Evolutionary conservation across 805 yeast genomes (phyloP).

Genomic region (Barnettozyma populi): DNA sequence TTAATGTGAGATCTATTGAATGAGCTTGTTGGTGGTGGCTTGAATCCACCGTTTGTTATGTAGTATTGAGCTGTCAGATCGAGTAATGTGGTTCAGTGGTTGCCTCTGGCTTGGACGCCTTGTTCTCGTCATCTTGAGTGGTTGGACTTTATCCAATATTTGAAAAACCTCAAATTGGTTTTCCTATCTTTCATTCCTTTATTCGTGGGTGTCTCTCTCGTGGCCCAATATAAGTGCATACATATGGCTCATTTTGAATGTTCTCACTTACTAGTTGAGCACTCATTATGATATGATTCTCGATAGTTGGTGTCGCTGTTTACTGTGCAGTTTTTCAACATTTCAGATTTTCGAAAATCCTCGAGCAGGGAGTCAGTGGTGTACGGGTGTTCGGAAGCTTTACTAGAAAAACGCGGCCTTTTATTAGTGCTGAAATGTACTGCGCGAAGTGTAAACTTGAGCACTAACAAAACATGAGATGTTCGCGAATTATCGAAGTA

Average conservation of each 20-base stretch:
- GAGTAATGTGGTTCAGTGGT: background rate
- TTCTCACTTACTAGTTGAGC: conserved; percentile 28
- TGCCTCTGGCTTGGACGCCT: background rate
- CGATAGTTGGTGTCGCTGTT: conserved; percentile 4
- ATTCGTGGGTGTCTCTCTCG: background rate
- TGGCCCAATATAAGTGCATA: background rate
- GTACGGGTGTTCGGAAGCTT: conserved; percentile 5
- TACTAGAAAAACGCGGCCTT: background rate
- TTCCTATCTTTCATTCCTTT: background rate
- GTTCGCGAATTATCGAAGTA: background rate
- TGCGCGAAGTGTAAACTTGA: background rate
- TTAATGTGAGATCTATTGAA: background rate
- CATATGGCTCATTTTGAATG: background rate
- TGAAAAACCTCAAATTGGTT: background rate
- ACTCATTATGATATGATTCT: conserved; percentile 22
- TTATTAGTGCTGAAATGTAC: conserved; percentile 3
- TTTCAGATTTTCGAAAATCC: conserved; percentile 3
- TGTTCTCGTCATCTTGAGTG: background rate
- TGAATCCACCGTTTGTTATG: no score
- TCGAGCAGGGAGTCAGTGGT: conserved; percentile 11
- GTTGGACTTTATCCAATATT: no score
- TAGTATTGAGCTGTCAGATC: background rate
- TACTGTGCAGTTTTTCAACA: conserved; percentile 10
- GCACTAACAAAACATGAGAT: background rate
- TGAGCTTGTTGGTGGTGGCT: background rate